These are phyloP conservation scores for Botrytis fragariae DNA, from an alignment of 2,329 filamentous ascomycete genomes.

Conservation along the genomic window DNA sequence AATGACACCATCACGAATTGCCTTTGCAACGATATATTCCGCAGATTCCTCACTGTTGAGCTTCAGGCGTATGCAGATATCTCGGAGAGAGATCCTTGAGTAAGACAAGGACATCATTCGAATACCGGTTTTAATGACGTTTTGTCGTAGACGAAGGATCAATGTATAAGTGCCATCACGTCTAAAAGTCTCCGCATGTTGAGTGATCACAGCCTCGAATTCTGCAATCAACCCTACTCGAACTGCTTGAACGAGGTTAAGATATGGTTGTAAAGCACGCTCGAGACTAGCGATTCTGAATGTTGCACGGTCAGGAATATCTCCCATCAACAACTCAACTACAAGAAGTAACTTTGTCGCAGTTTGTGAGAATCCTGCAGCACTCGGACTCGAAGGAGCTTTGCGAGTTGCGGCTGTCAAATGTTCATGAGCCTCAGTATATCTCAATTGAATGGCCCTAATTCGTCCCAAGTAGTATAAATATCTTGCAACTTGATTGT, in stretches of 20 bases:
- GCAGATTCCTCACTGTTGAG: conserved; percentile 95
- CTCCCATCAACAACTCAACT: conserved; percentile 95
- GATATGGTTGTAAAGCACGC: conserved; percentile 84
- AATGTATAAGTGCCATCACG: conserved; percentile 94
- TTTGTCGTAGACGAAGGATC: conserved; percentile 90
- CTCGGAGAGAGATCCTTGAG: conserved; percentile 91
- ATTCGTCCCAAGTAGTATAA: conserved; percentile 97
- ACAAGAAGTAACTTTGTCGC: conserved; percentile 96
- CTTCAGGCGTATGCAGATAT: conserved; percentile 94
- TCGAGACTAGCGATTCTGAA: conserved; percentile 91
- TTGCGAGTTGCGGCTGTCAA: conserved; percentile 91
- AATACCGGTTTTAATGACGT: conserved; percentile 98
- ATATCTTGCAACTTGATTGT: conserved; percentile 97
- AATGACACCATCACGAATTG: conserved; percentile 94
- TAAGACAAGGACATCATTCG: conserved; percentile 99
- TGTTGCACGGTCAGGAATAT: conserved; percentile 91
- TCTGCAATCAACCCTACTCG: conserved; percentile 94
- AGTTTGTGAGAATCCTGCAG: conserved; percentile 91
- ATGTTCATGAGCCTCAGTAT: conserved; percentile 95
- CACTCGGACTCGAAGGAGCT: conserved; percentile 83
- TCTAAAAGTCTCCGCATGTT: conserved; percentile 80
- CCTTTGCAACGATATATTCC: conserved; percentile 98
- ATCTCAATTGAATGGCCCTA: conserved; percentile 91
- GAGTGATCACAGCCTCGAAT: conserved; percentile 82
- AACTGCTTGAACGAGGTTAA: conserved; percentile 90